A percentile compares a stretch with the other conserved stretches of the same genome.
Conservation (phyloP, 345 rosid species). For the sweet orange (Citrus sinensis) region DNA sequence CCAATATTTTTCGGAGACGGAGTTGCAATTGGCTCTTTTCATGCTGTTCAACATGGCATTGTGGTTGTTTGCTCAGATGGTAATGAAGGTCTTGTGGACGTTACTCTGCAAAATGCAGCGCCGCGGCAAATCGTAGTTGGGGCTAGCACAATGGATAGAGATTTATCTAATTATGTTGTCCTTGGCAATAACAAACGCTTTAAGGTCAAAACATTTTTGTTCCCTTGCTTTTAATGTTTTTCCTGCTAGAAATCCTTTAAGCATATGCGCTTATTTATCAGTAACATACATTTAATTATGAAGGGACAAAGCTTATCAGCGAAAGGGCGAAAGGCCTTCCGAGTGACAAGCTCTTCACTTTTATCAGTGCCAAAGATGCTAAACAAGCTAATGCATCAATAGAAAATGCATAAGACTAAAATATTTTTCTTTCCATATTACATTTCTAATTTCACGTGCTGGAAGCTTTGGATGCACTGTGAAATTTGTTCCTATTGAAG, state of each 20-base stretch:
- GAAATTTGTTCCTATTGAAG: slow-evolving; percentile 26
- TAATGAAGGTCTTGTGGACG: slow-evolving; percentile 69
- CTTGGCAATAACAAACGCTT: slow-evolving; percentile 52
- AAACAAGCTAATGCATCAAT: slow-evolving; percentile 43
- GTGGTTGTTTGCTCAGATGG: slow-evolving; percentile 74
- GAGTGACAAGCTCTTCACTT: slow-evolving; percentile 43
- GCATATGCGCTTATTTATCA: neutral
- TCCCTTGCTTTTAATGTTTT: neutral
- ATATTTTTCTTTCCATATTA: too few species aligned
- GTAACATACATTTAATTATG: neutral
- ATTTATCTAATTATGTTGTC: slow-evolving; percentile 59
- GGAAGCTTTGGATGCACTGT: neutral
- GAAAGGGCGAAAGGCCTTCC: slow-evolving; percentile 27
- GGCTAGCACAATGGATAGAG: slow-evolving; percentile 79
- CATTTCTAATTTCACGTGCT: neutral
- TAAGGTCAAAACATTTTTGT: slow-evolving; percentile 41
- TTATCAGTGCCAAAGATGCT: slow-evolving; percentile 53
- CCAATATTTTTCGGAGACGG: slow-evolving; percentile 46
- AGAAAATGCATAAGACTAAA: slow-evolving; percentile 54
- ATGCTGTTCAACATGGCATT: slow-evolving; percentile 59
- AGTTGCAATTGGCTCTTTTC: slow-evolving; percentile 72
- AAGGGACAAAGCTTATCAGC: slow-evolving; percentile 79
- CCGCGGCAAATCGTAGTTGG: slow-evolving; percentile 73
- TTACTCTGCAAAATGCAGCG: slow-evolving; percentile 56
- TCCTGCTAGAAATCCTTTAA: neutral